Evolutionary conservation across 768 basidiomycete genomes (phyloP).

Genomic region (Phaeotremella skinneri): DNA sequence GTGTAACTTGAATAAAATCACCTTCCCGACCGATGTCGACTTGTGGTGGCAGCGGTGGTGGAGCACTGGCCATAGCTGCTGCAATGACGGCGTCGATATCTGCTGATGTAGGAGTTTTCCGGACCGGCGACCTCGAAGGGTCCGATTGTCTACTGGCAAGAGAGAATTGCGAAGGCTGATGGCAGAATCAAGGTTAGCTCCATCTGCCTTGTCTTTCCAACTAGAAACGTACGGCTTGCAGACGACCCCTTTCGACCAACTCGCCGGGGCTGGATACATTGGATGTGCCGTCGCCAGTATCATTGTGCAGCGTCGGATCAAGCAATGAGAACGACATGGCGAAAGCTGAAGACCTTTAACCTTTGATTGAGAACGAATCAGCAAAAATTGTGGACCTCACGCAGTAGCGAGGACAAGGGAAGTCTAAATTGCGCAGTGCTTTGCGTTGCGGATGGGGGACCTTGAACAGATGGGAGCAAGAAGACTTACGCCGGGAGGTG

Average conservation of each 20-base stretch:
- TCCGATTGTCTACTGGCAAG: not conserved
- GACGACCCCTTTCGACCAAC: not conserved
- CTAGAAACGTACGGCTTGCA: not conserved
- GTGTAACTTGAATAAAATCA: conserved; percentile 15
- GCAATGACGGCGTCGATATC: conserved; percentile 91
- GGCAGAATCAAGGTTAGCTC: too few relatives aligned
- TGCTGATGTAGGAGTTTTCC: conserved; percentile 55
- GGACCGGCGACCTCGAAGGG: not conserved
- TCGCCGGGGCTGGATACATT: not conserved
- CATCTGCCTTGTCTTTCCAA: too few relatives aligned
- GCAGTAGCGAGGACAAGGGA: not conserved
- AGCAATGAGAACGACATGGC: conserved; percentile 14
- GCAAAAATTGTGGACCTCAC: not conserved
- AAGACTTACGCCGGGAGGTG: too few relatives aligned
- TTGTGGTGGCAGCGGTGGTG: conserved; percentile 50
- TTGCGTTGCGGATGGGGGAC: not conserved
- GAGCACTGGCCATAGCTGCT: conserved; percentile 74
- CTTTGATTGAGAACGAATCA: too few relatives aligned
- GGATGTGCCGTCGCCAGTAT: not conserved
- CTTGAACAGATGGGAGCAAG: too few relatives aligned
- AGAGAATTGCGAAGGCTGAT: too few relatives aligned
- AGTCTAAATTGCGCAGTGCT: too few relatives aligned
- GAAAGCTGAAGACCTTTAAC: not conserved
- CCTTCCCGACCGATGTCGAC: conserved; percentile 28
- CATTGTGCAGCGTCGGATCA: not conserved